Conservation (phyloP, 306 rosid species). For the Ceratonia siliqua region DNA sequence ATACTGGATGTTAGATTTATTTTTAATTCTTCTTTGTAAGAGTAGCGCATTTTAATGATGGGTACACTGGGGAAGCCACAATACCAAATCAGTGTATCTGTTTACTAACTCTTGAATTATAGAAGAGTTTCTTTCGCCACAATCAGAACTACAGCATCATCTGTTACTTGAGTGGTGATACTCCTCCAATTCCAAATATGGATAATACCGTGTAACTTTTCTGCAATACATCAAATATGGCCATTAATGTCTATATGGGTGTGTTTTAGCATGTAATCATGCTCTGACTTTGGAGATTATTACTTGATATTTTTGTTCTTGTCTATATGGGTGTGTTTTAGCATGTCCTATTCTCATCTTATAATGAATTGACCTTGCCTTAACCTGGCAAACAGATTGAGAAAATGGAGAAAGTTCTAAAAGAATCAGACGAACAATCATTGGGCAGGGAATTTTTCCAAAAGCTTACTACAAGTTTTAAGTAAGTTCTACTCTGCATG, state of each 20-base stretch:
- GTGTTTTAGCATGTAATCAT: background rate
- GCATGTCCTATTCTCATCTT: background rate
- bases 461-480: constrained; percentile 56
- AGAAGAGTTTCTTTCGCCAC: background rate
- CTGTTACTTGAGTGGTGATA: background rate
- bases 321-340: background rate
- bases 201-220: background rate
- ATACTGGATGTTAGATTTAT: background rate
- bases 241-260: background rate
- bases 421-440: constrained; percentile 49
- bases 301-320: background rate
- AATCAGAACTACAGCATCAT: background rate
- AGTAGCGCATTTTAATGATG: background rate
- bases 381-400: constrained; percentile 53
- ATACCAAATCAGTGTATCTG: background rate
- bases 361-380: background rate
- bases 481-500: constrained; percentile 52
- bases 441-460: constrained; percentile 56
- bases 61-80: background rate
- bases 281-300: background rate
- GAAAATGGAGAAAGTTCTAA: constrained; percentile 68
- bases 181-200: no score
- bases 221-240: background rate
- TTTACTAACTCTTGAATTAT: background rate
- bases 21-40: background rate